A percentile compares a stretch with the other conserved stretches of the same genome.
Conservation (phyloP, 2,329 filamentous ascomycete genomes). For the Emergomyces orientalis region DNA sequence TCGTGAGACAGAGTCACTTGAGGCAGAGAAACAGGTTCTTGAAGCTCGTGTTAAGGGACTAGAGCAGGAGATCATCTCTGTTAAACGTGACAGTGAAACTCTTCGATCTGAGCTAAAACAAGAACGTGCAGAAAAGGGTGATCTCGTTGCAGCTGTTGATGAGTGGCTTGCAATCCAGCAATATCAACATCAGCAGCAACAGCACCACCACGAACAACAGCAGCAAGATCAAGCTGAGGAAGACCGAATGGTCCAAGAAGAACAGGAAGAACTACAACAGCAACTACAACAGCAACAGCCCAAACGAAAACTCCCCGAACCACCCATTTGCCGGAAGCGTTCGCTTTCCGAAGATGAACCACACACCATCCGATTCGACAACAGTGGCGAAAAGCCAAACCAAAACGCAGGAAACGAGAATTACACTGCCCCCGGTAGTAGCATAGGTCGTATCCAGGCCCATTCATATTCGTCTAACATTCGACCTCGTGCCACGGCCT, state of each 20-base stretch:
- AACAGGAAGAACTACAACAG: not conserved
- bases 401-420: constrained; percentile 7
- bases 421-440: not conserved
- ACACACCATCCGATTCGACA: not conserved
- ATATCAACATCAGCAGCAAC: constrained; percentile 11
- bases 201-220: constrained; percentile 10
- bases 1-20: constrained; percentile 50
- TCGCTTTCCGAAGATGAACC: not conserved
- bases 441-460: constrained; percentile 8
- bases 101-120: constrained; percentile 51
- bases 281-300: not conserved
- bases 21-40: constrained; percentile 58
- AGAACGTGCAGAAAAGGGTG: constrained; percentile 43
- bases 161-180: constrained; percentile 38
- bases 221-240: not conserved
- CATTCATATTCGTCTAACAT: constrained; percentile 21
- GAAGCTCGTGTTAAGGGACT: constrained; percentile 67
- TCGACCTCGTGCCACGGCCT: constrained; percentile 16
- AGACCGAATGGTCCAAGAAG: not conserved
- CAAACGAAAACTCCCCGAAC: constrained; percentile 4
- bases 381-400: not conserved
- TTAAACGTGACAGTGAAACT: constrained; percentile 58
- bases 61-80: constrained; percentile 58
- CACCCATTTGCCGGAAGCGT: not conserved
- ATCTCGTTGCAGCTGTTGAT: constrained; percentile 40